Conservation (phyloP, 768 basidiomycete genomes). For the Tubosaeta sp. region DNA sequence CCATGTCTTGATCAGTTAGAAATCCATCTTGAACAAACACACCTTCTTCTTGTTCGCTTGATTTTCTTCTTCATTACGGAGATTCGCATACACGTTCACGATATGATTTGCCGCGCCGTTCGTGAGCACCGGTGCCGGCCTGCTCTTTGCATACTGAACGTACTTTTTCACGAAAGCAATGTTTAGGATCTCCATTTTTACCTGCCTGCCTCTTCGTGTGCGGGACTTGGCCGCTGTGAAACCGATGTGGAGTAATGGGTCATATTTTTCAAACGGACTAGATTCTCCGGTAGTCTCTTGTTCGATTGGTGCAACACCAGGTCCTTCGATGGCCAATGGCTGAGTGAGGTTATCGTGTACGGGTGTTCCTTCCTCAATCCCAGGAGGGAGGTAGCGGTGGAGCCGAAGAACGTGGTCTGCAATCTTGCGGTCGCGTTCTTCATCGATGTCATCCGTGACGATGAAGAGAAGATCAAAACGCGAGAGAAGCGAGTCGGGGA, state of each 20-base stretch:
- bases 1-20: constrained; percentile 11
- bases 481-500: constrained; percentile 95
- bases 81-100: constrained; percentile 83
- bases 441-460: constrained; percentile 97
- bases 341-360: constrained; percentile 84
- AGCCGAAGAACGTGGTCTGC: constrained; percentile 97
- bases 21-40: constrained; percentile 1
- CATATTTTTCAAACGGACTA: constrained; percentile 92
- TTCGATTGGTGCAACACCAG: constrained; percentile 39
- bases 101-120: constrained; percentile 94
- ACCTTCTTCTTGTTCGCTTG: constrained; percentile 86
- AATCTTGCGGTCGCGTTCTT: constrained; percentile 87
- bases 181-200: constrained; percentile 78
- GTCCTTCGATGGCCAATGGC: constrained; percentile 82
- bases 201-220: constrained; percentile 55
- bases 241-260: constrained; percentile 90
- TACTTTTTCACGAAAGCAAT: constrained; percentile 98
- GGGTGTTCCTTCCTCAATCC: constrained; percentile 95
- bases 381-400: constrained; percentile 95
- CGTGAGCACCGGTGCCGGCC: constrained; percentile 78
- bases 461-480: constrained; percentile 99
- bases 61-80: constrained; percentile 87
- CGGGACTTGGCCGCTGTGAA: constrained; percentile 48
- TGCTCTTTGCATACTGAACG: constrained; percentile 94
- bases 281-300: constrained; percentile 36